These are phyloP conservation scores for Alternaria ventricosa DNA, from an alignment of 2,329 filamentous ascomycete genomes.

Conservation along the genomic window DNA sequence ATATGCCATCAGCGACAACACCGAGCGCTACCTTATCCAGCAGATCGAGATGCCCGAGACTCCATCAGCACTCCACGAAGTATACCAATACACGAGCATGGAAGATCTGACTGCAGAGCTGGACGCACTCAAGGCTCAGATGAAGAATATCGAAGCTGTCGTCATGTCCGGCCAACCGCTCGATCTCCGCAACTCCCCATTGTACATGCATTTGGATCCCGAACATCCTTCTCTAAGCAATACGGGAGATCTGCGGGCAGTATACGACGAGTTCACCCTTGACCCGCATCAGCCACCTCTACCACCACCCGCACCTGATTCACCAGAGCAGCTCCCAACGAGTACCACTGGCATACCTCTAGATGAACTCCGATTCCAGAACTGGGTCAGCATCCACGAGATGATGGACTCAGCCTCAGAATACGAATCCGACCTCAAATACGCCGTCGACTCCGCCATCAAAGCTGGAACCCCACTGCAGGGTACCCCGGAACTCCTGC, in stretches of 20 bases:
- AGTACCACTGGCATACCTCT: slow-evolving; percentile 51
- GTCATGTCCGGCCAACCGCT: slow-evolving; percentile 43
- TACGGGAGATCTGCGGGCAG: slow-evolving; percentile 38
- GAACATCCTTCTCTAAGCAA: slow-evolving; percentile 25
- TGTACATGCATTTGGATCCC: slow-evolving; percentile 48
- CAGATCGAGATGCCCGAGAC: slow-evolving; percentile 11
- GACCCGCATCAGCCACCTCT: slow-evolving; percentile 45
- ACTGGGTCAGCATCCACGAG: slow-evolving; percentile 57
- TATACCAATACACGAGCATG: slow-evolving; percentile 19
- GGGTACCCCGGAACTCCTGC: background rate
- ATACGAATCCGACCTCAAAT: slow-evolving; percentile 14
- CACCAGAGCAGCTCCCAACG: slow-evolving; percentile 12
- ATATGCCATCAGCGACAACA: slow-evolving; percentile 28
- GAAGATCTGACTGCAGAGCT: slow-evolving; percentile 27
- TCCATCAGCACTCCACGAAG: background rate
- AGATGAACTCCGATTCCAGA: slow-evolving; percentile 56
- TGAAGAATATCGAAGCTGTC: slow-evolving; percentile 36
- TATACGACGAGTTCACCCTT: slow-evolving; percentile 56
- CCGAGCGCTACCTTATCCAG: slow-evolving; percentile 15
- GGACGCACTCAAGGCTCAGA: slow-evolving; percentile 28
- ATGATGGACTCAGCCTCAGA: slow-evolving; percentile 51
- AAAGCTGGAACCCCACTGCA: slow-evolving; percentile 10
- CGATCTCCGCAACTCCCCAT: slow-evolving; percentile 43
- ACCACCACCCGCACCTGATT: slow-evolving; percentile 11
- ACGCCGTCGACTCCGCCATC: slow-evolving; percentile 18